These are phyloP conservation scores for Ambrosia trifida DNA, from an alignment of 129 eudicot genomes.

Conservation along the genomic window DNA sequence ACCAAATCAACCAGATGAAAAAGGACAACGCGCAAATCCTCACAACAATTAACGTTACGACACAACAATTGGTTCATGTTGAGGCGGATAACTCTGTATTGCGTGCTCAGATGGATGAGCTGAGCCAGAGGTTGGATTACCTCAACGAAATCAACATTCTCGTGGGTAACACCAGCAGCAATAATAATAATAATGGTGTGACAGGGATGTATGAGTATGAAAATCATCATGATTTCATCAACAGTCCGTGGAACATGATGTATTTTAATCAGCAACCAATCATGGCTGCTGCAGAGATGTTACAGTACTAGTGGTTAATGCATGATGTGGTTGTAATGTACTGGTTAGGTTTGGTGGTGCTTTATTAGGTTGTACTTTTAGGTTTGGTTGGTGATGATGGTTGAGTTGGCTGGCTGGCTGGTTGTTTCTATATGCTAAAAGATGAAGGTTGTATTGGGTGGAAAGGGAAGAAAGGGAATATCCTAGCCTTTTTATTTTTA, in stretches of 20 bases:
- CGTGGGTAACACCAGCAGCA: conserved; percentile 27
- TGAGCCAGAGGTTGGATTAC: conserved; percentile 67
- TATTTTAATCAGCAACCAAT: conserved; percentile 66
- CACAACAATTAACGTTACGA: conserved; percentile 47
- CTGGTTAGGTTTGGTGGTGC: conserved; percentile 31
- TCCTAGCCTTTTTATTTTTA: not conserved
- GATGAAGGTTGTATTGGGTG: conserved; percentile 7
- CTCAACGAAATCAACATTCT: conserved; percentile 61
- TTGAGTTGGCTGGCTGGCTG: conserved; percentile 20
- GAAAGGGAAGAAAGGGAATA: conserved; percentile 4
- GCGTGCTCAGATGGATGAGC: conserved; percentile 76
- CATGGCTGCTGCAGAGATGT: conserved; percentile 72
- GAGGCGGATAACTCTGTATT: conserved; percentile 84
- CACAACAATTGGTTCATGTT: conserved; percentile 53
- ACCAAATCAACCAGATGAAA: conserved; percentile 52
- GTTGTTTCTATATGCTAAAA: conserved; percentile 9
- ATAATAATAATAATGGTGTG: conserved; percentile 15
- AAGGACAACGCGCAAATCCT: conserved; percentile 76
- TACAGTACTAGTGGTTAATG: conserved; percentile 42
- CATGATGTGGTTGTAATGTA: not conserved
- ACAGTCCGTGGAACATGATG: conserved; percentile 63
- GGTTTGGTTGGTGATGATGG: conserved; percentile 34
- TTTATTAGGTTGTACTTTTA: conserved; percentile 34
- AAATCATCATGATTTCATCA: conserved; percentile 34
- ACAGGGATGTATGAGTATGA: conserved; percentile 40